Base-by-base conservation (phyloP, 2,329 filamentous ascomycete genomes). In the Bipolaris oryzae region DNA sequence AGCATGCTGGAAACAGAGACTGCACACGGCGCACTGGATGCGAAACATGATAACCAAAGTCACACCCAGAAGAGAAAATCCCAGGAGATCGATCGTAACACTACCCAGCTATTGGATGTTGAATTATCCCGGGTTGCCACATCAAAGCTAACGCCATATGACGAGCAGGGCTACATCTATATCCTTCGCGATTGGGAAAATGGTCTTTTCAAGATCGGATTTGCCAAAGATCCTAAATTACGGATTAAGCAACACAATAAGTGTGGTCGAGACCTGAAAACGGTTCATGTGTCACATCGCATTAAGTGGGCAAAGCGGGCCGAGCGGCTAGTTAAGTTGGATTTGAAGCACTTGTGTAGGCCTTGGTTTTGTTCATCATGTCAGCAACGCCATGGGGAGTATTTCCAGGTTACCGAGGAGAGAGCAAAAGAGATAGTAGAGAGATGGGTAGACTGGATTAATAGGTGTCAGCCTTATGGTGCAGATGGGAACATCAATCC, bases 131-230 rank as follows among this genome's bases (percentile, higher is more conserved):
- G 2, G 25, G n/a, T 28, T 9, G 34, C 33, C 7, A 25, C 20
- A 25, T 15, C 5, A 13, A 49, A 15, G 3, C 34, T 49, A 11
- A 7, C 10, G 16, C 11, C 16, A 18, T 28, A 4, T 3, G 46
- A 49, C n/a, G 46, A 18, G 34, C 15, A 49, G 34, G 46, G 46
- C 2, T 38, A 25, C 11, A 7, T 49, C n/a, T 49, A 49, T 21
- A 23, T 49, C 21, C 23, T 38, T 16, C 46, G 21, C 3, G 46
- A 49, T 11, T 11, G 10, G 7, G 13, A 38, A 16, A 23, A 15
- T 6, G 46, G 34, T 28, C 33, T 23, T 15, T n/a, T 49, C 21
- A 49, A 49, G n/a, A 39, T 49, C 18, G 46, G 46, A 2, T 49
- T 25, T n/a, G 15, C 34, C 21, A 49, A 18, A 13, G 34, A 49